Evolutionary conservation across 345 rosid genomes (phyloP).

Genomic region (Abelmoschus esculentus): DNA sequence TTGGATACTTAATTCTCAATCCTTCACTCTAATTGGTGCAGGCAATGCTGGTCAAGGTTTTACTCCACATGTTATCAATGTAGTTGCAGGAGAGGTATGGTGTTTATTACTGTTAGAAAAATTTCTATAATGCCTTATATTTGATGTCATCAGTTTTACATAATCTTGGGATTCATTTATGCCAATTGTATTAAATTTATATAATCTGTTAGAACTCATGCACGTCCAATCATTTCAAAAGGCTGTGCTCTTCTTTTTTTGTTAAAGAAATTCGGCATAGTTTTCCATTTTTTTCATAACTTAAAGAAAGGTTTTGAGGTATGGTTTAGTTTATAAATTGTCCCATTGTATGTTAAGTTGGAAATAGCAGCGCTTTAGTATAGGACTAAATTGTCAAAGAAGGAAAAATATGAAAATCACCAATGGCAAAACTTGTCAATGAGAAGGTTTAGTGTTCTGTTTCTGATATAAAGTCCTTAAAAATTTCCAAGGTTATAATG

Average conservation of each 20-base stretch:
- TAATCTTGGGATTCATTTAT: no score
- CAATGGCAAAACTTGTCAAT: neutral
- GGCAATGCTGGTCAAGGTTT: conserved; percentile 71
- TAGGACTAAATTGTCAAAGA: neutral
- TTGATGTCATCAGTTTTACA: neutral
- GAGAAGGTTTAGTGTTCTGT: neutral
- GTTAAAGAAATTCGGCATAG: neutral
- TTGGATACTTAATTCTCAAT: no score
- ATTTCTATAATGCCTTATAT: neutral
- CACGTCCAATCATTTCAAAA: neutral
- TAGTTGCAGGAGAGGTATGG: conserved; percentile 80
- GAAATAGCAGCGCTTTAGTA: neutral
- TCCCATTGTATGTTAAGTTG: neutral
- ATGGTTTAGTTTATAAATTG: neutral
- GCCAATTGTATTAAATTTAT: neutral
- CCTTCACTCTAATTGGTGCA: conserved; percentile 26
- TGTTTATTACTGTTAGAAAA: neutral
- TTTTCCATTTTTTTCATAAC: neutral
- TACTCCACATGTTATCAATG: conserved; percentile 64
- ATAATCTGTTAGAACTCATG: neutral
- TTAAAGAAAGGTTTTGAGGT: neutral
- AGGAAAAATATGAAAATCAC: neutral
- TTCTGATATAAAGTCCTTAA: neutral
- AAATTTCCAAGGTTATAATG: neutral
- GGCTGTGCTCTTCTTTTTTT: neutral